Percentiles rank a stretch among this genome's conserved stretches.
Evolutionary conservation across 805 yeast species (phyloP).

Genomic region (Lipomyces starkeyi): DNA sequence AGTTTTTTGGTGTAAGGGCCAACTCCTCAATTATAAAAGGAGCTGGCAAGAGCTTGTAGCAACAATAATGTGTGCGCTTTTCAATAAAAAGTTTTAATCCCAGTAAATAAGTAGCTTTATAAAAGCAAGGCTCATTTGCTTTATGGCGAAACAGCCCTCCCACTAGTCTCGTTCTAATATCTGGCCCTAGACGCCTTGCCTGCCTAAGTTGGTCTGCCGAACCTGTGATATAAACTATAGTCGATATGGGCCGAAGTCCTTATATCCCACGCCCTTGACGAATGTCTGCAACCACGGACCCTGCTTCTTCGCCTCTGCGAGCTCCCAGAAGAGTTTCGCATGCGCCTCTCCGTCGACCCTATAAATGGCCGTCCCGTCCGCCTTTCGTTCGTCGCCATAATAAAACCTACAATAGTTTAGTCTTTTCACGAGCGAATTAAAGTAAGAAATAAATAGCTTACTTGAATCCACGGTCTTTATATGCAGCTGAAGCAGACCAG

Average conservation of each 20-base stretch:
- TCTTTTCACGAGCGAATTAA: background rate
- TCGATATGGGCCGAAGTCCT: slow-evolving; percentile 9
- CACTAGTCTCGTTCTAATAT: too few relatives aligned
- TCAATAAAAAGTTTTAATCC: too few relatives aligned
- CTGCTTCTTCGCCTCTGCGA: slow-evolving; percentile 8
- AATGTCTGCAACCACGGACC: slow-evolving; percentile 17
- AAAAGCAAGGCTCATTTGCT: too few relatives aligned
- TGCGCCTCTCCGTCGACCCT: slow-evolving; percentile 17
- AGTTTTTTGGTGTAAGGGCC: too few relatives aligned
- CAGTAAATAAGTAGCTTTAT: too few relatives aligned
- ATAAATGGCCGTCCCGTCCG: slow-evolving; percentile 14
- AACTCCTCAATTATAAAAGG: too few relatives aligned
- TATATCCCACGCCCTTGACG: slow-evolving; percentile 15
- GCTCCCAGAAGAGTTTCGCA: slow-evolving; percentile 9
- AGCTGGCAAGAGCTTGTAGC: too few relatives aligned
- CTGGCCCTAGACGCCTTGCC: too few relatives aligned
- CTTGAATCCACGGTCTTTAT: slow-evolving; percentile 14
- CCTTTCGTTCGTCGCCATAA: slow-evolving; percentile 14
- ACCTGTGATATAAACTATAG: too few relatives aligned
- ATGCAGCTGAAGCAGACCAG: slow-evolving; percentile 16
- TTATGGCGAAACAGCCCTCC: too few relatives aligned
- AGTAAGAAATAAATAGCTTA: slow-evolving; percentile 3
- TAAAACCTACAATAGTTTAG: slow-evolving; percentile 13
- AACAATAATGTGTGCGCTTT: too few relatives aligned
- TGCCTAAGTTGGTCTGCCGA: too few relatives aligned